These are phyloP conservation scores for Starmerella bacillaris DNA, from an alignment of 805 yeast genomes.

Conservation along the genomic window DNA sequence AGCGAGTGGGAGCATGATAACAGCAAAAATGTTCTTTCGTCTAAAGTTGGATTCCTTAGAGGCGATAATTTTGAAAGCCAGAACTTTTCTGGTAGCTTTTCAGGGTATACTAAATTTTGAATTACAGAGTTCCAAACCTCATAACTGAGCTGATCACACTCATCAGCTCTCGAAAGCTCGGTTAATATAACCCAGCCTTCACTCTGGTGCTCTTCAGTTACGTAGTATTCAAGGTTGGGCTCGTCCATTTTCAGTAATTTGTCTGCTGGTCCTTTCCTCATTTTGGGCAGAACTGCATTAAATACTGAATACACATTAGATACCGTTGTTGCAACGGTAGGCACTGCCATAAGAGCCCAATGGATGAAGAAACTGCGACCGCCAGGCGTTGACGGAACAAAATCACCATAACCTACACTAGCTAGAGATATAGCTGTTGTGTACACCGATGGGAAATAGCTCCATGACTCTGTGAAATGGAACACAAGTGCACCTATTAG, in stretches of 20 bases:
- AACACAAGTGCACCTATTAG: slow-evolving; percentile 56
- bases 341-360: slow-evolving; percentile 74
- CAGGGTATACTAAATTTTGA: slow-evolving; percentile 1
- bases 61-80: slow-evolving; percentile 16
- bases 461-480: slow-evolving; percentile 38
- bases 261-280: background rate
- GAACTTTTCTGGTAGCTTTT: slow-evolving; percentile 5
- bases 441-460: slow-evolving; percentile 52
- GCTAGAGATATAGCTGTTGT: slow-evolving; percentile 58
- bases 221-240: background rate
- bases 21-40: slow-evolving; percentile 7
- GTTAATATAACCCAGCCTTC: background rate
- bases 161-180: background rate
- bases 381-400: slow-evolving; percentile 40
- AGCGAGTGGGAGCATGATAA: slow-evolving; percentile 3
- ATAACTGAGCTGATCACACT: slow-evolving; percentile 1
- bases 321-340: slow-evolving; percentile 46
- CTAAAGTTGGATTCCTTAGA: slow-evolving; percentile 3
- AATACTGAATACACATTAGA: slow-evolving; percentile 10
- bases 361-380: slow-evolving; percentile 57
- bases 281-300: too few species aligned
- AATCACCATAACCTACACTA: slow-evolving; percentile 77
- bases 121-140: slow-evolving; percentile 8
- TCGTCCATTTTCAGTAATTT: background rate
- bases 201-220: background rate